These are phyloP conservation scores for Funneliformis geosporum DNA, from an alignment of 192 early-diverging fungal genomes.

Conservation along the genomic window DNA sequence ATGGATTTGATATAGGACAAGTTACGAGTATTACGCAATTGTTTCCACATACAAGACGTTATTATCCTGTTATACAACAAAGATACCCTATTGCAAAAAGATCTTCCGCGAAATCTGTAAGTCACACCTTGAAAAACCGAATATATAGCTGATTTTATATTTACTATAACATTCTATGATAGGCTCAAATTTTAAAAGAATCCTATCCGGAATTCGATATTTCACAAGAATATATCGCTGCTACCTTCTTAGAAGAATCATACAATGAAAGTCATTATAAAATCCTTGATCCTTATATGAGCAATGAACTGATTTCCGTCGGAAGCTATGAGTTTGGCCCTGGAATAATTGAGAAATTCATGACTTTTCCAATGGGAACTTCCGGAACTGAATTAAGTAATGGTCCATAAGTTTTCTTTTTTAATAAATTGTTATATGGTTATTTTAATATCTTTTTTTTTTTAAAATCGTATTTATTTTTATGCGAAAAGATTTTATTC, in stretches of 20 bases:
- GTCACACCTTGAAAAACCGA: neutral
- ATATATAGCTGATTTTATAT: neutral
- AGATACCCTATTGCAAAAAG: neutral
- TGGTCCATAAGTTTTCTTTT: neutral
- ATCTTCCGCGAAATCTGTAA: conserved; percentile 2
- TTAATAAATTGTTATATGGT: neutral
- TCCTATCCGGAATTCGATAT: conserved; percentile 25
- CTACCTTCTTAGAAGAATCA: neutral
- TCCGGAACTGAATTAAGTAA: conserved; percentile 23
- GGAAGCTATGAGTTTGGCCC: neutral
- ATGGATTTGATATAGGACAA: neutral
- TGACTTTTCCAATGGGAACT: conserved; percentile 25
- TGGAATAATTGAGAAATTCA: neutral
- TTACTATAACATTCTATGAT: neutral
- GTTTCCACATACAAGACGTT: conserved; percentile 28
- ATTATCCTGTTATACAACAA: neutral
- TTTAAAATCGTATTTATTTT: neutral
- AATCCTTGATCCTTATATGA: conserved; percentile 10
- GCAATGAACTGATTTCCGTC: conserved; percentile 14
- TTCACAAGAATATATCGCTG: neutral
- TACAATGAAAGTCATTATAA: neutral
- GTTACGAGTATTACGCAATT: neutral
- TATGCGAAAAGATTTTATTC: conserved; percentile 1
- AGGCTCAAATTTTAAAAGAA: neutral
- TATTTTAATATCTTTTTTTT: neutral